phyloP scores from a whole-genome alignment of 2,329 filamentous ascomycete species.

The Coccinonectria pachysandricola region DNA sequence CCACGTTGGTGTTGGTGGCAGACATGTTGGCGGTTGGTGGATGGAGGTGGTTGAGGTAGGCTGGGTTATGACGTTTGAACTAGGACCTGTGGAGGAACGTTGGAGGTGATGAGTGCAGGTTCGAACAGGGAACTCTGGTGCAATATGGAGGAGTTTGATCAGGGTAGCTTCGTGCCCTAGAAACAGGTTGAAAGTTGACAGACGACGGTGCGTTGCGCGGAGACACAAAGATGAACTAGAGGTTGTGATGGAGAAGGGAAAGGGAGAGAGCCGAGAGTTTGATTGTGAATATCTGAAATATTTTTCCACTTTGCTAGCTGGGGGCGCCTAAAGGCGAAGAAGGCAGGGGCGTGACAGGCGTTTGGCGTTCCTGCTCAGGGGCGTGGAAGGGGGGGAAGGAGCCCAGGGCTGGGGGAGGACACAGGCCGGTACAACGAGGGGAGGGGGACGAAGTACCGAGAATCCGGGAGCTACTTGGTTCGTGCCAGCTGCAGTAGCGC shows the following conservation, averaged over 20 bases:
- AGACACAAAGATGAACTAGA: constrained; percentile 35
- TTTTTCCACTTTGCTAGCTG: constrained; percentile 22
- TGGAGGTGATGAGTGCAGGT: constrained; percentile 31
- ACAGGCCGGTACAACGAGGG: constrained; percentile 11
- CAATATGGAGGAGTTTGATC: constrained; percentile 45
- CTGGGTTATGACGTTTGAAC: constrained; percentile 38
- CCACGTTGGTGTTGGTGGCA: constrained; percentile 41
- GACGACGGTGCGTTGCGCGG: constrained; percentile 38
- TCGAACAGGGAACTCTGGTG: constrained; percentile 56
- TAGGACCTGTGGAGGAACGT: constrained; percentile 32
- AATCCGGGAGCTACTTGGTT: not conserved
- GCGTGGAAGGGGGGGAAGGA: constrained; percentile 17
- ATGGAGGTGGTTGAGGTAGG: constrained; percentile 30
- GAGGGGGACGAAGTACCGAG: not conserved
- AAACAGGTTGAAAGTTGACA: constrained; percentile 35
- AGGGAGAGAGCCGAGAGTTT: constrained; percentile 20
- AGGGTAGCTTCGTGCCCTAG: constrained; percentile 93
- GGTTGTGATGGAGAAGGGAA: constrained; percentile 32
- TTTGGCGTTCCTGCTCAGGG: constrained; percentile 12
- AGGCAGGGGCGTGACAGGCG: constrained; percentile 17
- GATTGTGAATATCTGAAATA: constrained; percentile 30
- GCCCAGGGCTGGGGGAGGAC: constrained; percentile 17
- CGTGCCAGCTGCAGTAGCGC: no score
- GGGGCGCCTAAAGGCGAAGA: constrained; percentile 13
- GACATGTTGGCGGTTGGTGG: constrained; percentile 64